These are phyloP conservation scores for Knoxdaviesia capensis DNA, from an alignment of 2,329 filamentous ascomycete species.

Conservation along the genomic window DNA sequence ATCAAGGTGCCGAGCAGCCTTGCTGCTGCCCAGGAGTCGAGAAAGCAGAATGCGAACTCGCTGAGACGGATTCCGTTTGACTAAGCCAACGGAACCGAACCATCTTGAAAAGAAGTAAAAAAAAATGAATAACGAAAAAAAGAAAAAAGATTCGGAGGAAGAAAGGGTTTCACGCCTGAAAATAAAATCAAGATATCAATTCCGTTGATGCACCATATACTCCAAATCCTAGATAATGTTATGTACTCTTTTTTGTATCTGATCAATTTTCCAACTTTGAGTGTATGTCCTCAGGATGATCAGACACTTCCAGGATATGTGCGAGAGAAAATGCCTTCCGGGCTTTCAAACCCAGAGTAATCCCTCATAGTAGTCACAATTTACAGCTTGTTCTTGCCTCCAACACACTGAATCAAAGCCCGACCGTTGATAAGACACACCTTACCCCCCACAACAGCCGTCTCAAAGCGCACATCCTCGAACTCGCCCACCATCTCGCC, in stretches of 20 bases:
- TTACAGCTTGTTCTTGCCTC: constrained; percentile 43
- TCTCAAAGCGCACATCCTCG: constrained; percentile 70
- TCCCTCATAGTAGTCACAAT: neutral
- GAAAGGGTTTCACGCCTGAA: no score
- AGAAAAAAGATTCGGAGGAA: no score
- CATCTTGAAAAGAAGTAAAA: neutral
- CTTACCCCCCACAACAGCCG: constrained; percentile 61
- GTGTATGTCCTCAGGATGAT: no score
- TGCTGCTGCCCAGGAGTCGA: constrained; percentile 75
- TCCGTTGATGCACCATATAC: no score
- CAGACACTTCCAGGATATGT: no score
- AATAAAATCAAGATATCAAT: no score
- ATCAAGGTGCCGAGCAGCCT: constrained; percentile 93
- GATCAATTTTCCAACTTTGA: no score
- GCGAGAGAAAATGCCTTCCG: no score
- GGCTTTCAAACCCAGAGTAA: neutral
- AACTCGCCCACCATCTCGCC: constrained; percentile 41
- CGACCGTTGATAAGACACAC: constrained; percentile 74
- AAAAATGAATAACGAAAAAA: neutral
- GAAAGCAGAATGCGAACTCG: constrained; percentile 44
- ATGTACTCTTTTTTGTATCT: no score
- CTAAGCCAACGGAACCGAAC: constrained; percentile 17
- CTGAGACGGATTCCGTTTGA: constrained; percentile 68
- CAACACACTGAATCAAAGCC: constrained; percentile 49
- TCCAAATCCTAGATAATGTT: no score